Conservation (phyloP, 2,329 filamentous ascomycete species). For the Botryotinia globosa region DNA sequence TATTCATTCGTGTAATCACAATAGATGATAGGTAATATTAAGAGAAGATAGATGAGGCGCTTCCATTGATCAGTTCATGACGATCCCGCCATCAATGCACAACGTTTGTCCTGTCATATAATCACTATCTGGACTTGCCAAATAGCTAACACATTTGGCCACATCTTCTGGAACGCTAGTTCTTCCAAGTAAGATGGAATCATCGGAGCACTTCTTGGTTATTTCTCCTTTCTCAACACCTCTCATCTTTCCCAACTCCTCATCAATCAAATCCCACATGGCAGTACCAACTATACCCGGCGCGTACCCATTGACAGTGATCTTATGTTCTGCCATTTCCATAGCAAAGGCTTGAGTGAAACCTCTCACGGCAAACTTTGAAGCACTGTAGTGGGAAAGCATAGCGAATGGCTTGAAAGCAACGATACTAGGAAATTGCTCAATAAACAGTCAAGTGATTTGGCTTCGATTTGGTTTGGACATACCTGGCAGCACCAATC, state of each 20-base stretch:
- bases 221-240: conserved; percentile 52
- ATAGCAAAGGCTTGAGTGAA: conserved; percentile 65
- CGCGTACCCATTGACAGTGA: conserved; percentile 66
- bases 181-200: conserved; percentile 55
- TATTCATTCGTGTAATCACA: not conserved
- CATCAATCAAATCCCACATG: conserved; percentile 69
- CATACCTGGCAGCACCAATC: conserved; percentile 34
- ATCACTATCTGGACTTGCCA: conserved; percentile 57
- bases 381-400: conserved; percentile 61
- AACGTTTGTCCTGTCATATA: conserved; percentile 66
- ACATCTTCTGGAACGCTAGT: conserved; percentile 63
- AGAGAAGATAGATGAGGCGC: not conserved
- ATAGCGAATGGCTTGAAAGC: conserved; percentile 59
- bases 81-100: conserved; percentile 46
- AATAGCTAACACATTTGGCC: conserved; percentile 58
- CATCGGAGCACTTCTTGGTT: conserved; percentile 52
- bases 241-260: conserved; percentile 51
- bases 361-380: conserved; percentile 65
- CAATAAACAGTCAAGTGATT: conserved; percentile 5
- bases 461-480: not conserved
- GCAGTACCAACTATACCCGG: conserved; percentile 63
- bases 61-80: conserved; percentile 24
- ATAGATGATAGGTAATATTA: not conserved
- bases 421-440: conserved; percentile 44
- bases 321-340: conserved; percentile 62